Evolutionary conservation across 2,329 filamentous ascomycete species (phyloP).

Genomic region (Tolypocladium tundrense): DNA sequence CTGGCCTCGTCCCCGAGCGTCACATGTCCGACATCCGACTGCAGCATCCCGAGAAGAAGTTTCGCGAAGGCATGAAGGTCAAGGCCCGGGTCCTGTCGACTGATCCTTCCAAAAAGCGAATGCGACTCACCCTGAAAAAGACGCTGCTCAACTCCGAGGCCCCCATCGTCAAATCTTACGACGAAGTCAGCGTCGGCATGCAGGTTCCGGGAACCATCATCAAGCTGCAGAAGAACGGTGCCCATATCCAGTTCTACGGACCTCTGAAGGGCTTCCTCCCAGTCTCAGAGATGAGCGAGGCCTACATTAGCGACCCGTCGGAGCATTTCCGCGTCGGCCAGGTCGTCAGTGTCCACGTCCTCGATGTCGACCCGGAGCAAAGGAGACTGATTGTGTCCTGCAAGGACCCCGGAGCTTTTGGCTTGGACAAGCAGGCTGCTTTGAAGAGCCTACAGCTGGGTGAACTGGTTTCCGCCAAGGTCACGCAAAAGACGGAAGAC

Average conservation of each 20-base stretch:
- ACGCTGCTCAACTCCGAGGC: slow-evolving; percentile 83
- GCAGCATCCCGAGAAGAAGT: slow-evolving; percentile 93
- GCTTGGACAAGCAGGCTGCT: slow-evolving; percentile 63
- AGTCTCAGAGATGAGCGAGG: slow-evolving; percentile 95
- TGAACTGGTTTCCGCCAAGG: slow-evolving; percentile 64
- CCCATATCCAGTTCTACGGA: slow-evolving; percentile 88
- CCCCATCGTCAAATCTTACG: slow-evolving; percentile 66
- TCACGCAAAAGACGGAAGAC: slow-evolving; percentile 71
- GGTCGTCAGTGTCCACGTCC: slow-evolving; percentile 81
- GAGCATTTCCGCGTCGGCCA: slow-evolving; percentile 87
- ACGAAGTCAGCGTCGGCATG: slow-evolving; percentile 61
- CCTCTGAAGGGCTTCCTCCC: slow-evolving; percentile 77
- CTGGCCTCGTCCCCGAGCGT: slow-evolving; percentile 76
- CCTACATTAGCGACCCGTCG: slow-evolving; percentile 79
- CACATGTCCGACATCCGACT: slow-evolving; percentile 83
- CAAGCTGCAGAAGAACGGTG: slow-evolving; percentile 67
- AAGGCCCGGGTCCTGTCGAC: slow-evolving; percentile 79
- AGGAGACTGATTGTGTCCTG: slow-evolving; percentile 79
- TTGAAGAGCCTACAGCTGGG: slow-evolving; percentile 67
- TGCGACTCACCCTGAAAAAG: slow-evolving; percentile 90
- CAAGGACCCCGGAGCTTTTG: slow-evolving; percentile 75
- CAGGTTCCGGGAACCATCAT: slow-evolving; percentile 81
- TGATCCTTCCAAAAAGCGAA: slow-evolving; percentile 62
- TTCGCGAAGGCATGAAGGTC: slow-evolving; percentile 74
- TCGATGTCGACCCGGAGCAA: slow-evolving; percentile 64